phyloP scores from a whole-genome alignment of 2,329 filamentous ascomycete species.

The Thermoascus crustaceus region DNA sequence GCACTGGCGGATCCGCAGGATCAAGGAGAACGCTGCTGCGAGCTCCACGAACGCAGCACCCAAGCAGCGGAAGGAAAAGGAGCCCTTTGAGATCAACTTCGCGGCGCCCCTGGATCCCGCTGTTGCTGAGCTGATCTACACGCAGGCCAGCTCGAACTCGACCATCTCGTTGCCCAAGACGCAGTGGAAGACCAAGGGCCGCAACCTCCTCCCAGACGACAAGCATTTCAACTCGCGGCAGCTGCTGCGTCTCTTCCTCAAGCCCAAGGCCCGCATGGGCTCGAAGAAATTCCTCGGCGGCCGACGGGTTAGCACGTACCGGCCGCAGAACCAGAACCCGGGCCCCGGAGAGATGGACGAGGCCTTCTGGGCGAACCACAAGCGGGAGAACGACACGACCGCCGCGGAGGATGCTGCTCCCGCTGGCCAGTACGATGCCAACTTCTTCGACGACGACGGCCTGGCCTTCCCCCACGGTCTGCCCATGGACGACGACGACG shows the following conservation, averaged over 20 bases:
- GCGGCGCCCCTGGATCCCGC: constrained; percentile 61
- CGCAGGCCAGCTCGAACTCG: constrained; percentile 68
- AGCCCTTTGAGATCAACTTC: constrained; percentile 93
- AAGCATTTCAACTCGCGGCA: constrained; percentile 97
- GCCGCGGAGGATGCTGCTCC: constrained; percentile 48
- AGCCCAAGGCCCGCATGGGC: constrained; percentile 80
- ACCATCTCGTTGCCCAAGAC: constrained; percentile 82
- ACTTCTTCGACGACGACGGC: constrained; percentile 82
- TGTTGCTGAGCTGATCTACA: constrained; percentile 70
- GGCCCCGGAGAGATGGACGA: constrained; percentile 80
- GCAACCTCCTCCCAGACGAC: constrained; percentile 90
- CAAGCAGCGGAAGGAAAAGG: constrained; percentile 81
- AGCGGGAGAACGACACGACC: constrained; percentile 45
- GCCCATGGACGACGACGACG: constrained; percentile 40
- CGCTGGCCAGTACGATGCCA: constrained; percentile 82
- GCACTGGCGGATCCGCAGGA: constrained; percentile 93
- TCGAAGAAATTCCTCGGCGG: constrained; percentile 52
- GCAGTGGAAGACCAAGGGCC: constrained; percentile 89
- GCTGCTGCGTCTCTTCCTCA: constrained; percentile 81
- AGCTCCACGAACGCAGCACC: constrained; percentile 34
- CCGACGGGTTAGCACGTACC: constrained; percentile 22
- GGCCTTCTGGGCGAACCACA: constrained; percentile 76
- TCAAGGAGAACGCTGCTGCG: constrained; percentile 65
- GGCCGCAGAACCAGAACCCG: constrained; percentile 44
- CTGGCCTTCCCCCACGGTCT: constrained; percentile 39